Percentiles rank a stretch among this genome's conserved stretches.
These are phyloP conservation scores for Babesia sp. DNA, from an alignment of 169 alveolate genomes.

Conservation along the genomic window DNA sequence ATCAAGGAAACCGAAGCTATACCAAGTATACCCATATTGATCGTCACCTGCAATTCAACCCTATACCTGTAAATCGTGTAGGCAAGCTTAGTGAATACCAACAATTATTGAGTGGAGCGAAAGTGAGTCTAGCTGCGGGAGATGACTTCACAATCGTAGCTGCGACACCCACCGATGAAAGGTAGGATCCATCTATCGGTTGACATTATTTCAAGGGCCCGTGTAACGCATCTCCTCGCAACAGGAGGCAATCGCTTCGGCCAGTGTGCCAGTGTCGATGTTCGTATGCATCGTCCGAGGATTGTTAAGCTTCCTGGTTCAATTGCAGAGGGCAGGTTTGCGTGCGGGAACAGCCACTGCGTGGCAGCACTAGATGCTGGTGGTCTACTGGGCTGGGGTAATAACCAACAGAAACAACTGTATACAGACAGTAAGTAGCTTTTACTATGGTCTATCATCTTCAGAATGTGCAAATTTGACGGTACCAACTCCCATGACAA, in stretches of 20 bases:
- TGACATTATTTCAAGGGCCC: background rate
- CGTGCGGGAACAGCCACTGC: constrained; percentile 64
- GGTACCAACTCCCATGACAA: constrained; percentile 18
- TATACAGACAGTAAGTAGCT: constrained; percentile 14
- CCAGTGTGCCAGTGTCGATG: constrained; percentile 54
- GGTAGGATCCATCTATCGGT: background rate
- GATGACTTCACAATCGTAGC: constrained; percentile 47
- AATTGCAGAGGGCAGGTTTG: background rate
- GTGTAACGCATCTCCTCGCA: constrained; percentile 9
- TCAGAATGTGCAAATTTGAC: constrained; percentile 7
- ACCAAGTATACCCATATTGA: constrained; percentile 18
- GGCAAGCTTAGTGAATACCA: constrained; percentile 17
- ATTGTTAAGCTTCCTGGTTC: constrained; percentile 12
- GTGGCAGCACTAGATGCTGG: constrained; percentile 28
- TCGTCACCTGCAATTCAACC: constrained; percentile 62
- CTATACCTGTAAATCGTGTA: constrained; percentile 29
- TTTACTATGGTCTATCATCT: background rate
- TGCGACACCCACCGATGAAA: constrained; percentile 10
- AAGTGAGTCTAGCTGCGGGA: constrained; percentile 41
- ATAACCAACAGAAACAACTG: constrained; percentile 35
- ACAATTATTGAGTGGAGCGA: constrained; percentile 1
- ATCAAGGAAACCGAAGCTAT: background rate
- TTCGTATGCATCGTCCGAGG: constrained; percentile 18
- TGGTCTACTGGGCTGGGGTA: constrained; percentile 46
- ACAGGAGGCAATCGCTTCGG: constrained; percentile 49